Base-by-base conservation (phyloP, 768 basidiomycete species). In the Lyophyllum atratum region DNA sequence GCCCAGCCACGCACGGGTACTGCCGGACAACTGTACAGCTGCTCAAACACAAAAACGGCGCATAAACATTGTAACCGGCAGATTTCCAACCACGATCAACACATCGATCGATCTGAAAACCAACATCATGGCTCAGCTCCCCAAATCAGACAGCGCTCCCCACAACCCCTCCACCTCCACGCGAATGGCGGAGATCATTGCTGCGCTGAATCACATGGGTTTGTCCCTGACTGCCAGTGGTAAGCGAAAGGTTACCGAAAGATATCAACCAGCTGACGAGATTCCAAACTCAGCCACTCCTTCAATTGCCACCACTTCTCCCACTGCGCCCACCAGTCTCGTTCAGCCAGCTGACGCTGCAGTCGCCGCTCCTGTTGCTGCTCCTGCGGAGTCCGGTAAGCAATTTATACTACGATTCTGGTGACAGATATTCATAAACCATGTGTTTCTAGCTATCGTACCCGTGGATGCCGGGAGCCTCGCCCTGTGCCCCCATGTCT, bases 21-120 rank as follows among this genome's bases (percentile, higher is more conserved):
- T n/a, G 17, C 52, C 15, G 29, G 33, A 12, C 52, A 53, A 24
- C 52, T 53, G 29, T 53, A 53, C 29, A 53, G 52, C 44, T n/a
- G n/a, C 52, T 24, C 1, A 12, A 19, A 33, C 22, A 31, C 14
- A 4, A 19, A 29, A 53, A 5, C 14, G 43, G 43, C 19, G 8
- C 19, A 8, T 44, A 25, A 25, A 21, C 24, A 44, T 6, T 21
- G 43, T 4, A 21, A 44, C 43, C 19, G 43, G n/a, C n/a, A n/a
- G n/a, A n/a, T n/a, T n/a, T n/a, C n/a, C 21, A 21, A 21, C 43
- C 43, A 44, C 43, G 24, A 21, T 21, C 21, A 21, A 9, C 43
- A 4, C 4, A 10, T 9, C 15, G 19, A 44, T 44, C 43, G 11
- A 5, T 31, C 15, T n/a, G n/a, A n/a, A 21, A 21, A 4, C 24